phyloP scores from a whole-genome alignment of 345 rosid species.

The Lagerstroemia speciosa region DNA sequence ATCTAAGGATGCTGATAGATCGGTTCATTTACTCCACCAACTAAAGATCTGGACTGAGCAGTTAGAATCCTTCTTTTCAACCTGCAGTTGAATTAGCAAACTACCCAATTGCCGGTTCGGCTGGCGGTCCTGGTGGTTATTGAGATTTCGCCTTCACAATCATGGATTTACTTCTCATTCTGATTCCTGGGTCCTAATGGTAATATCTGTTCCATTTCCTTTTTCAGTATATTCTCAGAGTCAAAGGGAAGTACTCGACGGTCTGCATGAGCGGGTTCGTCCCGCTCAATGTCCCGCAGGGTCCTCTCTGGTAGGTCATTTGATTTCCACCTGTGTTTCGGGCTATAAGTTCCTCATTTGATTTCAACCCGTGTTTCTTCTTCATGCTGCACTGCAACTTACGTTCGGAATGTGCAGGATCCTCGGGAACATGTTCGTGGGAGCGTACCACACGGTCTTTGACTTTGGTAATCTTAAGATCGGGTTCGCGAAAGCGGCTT shows the following conservation, averaged over 20 bases:
- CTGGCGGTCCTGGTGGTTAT: background rate
- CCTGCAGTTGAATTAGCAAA: too few relatives aligned
- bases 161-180: background rate
- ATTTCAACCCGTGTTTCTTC: background rate
- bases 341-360: background rate
- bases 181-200: background rate
- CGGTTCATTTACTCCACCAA: background rate
- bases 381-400: background rate
- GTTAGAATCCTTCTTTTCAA: too few relatives aligned
- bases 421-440: slow-evolving; percentile 43
- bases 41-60: background rate
- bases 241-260: slow-evolving; percentile 24
- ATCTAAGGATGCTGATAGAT: background rate
- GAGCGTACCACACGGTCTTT: slow-evolving; percentile 55
- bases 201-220: background rate
- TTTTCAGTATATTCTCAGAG: slow-evolving; percentile 32
- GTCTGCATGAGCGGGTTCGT: slow-evolving; percentile 46
- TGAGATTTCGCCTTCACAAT: background rate
- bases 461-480: slow-evolving; percentile 40
- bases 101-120: too few relatives aligned
- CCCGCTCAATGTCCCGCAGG: slow-evolving; percentile 31
- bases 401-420: slow-evolving; percentile 26
- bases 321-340: background rate
- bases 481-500: slow-evolving; percentile 45
- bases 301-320: slow-evolving; percentile 40